Evolutionary conservation across 495 filamentous ascomycete species (phyloP), one percentile per base, ranked within the genome.

Genomic region (Daldinia caldariorum): DNA sequence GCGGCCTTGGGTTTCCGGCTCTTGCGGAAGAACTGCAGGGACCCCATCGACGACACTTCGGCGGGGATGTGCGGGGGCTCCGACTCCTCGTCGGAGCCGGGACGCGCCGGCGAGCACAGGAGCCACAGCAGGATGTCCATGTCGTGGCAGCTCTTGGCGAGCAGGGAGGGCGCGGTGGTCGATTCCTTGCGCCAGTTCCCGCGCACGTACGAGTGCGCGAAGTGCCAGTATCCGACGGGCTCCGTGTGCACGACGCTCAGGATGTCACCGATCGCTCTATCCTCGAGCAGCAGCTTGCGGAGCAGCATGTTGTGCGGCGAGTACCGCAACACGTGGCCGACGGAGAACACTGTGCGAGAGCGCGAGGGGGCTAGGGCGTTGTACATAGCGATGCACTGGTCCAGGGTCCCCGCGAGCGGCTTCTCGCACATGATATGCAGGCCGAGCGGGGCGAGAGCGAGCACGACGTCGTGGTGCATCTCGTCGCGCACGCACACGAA

Each of bases 201-300:
- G 18, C 91, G 87, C 22, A 99, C 95, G 71, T 97, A 98, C 71
- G 89, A 92, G 79, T 99, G 95, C 0, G 90, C 82, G 75, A 97
- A 99, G 78, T 99, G 95, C 93, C 93, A 99, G 87, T 90, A 96
- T 2, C 95, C 95, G 0, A 99, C 90, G 0, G 95, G 95, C 78
- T 98, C 96, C 1, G 91, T 93, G 75, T 98, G 95, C 66, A 94
- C 92, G 38, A 98, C 82, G 12, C 89, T 92, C 20, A 97, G 79
- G 8, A 97, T 82, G 32, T 97, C 94, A n/a, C 95, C 95, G 73
- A 99, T 89, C 14, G 87, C 85, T 12, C 83, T 81, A 13, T 94
- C 88, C 66, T 89, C 82, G 3, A 93, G 83, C 3, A 97, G 82
- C 3, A 99, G 83, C 67, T 89, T 88, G 58, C 93, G 87, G 8